These are phyloP conservation scores for Cubamyces lactineus DNA, from an alignment of 768 basidiomycete species.

Conservation along the genomic window DNA sequence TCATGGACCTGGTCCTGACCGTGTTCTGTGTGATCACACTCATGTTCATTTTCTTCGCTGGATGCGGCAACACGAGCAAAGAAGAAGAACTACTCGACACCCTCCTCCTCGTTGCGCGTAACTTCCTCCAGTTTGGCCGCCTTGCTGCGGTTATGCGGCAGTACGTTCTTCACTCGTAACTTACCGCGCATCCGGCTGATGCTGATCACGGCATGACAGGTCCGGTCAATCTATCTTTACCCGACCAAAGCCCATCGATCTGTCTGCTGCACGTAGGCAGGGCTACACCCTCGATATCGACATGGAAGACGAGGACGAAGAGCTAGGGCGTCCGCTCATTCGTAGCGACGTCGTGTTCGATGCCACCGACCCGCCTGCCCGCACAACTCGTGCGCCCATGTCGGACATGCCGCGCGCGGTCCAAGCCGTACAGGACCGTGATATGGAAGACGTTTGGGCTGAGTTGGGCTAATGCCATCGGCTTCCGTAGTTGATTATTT, in stretches of 20 bases:
- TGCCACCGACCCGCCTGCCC: constrained; percentile 43
- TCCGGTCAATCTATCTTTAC: constrained; percentile 91
- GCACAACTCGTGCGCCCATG: constrained; percentile 40
- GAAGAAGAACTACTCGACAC: constrained; percentile 96
- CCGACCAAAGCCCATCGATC: constrained; percentile 83
- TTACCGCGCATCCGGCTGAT: not conserved
- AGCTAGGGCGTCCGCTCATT: constrained; percentile 61
- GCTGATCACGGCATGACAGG: constrained; percentile 40
- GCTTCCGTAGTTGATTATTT: not conserved
- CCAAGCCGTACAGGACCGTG: constrained; percentile 57
- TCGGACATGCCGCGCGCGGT: constrained; percentile 64
- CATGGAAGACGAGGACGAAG: constrained; percentile 65
- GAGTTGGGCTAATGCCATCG: constrained; percentile 39
- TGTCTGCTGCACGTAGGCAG: constrained; percentile 67
- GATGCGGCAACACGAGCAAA: constrained; percentile 80
- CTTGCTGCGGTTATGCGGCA: constrained; percentile 93
- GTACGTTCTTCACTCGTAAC: constrained; percentile 49
- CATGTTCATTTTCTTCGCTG: constrained; percentile 85
- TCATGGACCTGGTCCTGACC: constrained; percentile 87
- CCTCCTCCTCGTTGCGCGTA: constrained; percentile 86
- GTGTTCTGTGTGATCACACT: constrained; percentile 88
- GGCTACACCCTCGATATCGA: constrained; percentile 75
- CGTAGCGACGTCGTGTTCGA: constrained; percentile 69
- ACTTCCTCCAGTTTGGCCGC: constrained; percentile 90
- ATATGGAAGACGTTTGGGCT: constrained; percentile 74